Base-by-base conservation (phyloP, 2,329 filamentous ascomycete genomes). In the Paecilomyces sp. region DNA sequence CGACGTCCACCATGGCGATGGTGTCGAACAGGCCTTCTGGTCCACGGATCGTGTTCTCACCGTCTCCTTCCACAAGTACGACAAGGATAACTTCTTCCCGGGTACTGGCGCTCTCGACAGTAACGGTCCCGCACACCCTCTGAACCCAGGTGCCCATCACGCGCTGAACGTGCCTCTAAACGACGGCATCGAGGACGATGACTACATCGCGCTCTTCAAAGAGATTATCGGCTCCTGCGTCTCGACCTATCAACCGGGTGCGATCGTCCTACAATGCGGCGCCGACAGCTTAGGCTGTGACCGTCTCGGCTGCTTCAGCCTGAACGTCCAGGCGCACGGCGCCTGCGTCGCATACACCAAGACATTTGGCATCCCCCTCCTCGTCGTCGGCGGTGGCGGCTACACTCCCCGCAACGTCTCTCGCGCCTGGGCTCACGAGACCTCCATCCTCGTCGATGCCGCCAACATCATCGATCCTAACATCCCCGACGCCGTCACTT, bases 351-450 rank as follows among this genome's bases (percentile, higher is more conserved):
- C 88, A 56, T 97, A 89, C 68, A 91, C 92, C 75, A 97, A 97
- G 75, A 85, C 81, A 54, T 85, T 92, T 63, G 82, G 84, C 6
- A 80, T 96, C 1, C 94, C 94, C 2, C 83, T 97, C 62, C 86
- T 99, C 56, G 85, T 99, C 58, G 90, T 97, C 60, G 94, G 94
- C 53, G 94, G 94, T 47, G 94, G 94, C 59, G 94, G 94, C 30
- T 99, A 99, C 76, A 99, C 94, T 13, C 92, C 94, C 4, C 86
- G 93, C 64, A 99, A 99, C 70, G 94, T 99, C 6, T 94, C 94
- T 51, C 89, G 94, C 58, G 92, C 93, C 31, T 99, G 94, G 94
- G 91, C 92, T 25, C 93, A 96, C 76, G 94, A 99, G 78, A 99
- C 94, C 12, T 89, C 90, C 62, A 91, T 97, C 66, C 91, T 91